Conservation (phyloP, 2,329 filamentous ascomycete genomes). For the Coniochaeta sp. region DNA sequence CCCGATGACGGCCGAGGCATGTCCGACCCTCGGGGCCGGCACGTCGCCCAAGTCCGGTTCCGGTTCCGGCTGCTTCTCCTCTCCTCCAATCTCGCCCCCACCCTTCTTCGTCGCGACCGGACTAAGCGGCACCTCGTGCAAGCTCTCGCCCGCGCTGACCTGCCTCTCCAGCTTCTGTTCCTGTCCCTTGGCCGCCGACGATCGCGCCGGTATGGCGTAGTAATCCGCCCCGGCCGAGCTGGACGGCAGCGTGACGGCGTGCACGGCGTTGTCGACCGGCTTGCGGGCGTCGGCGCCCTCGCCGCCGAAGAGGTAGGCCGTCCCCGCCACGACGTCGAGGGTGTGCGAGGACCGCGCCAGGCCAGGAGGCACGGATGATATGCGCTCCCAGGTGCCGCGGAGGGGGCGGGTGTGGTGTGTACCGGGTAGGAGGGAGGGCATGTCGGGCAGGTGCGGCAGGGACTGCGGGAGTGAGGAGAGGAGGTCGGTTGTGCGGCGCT, state of each 20-base stretch:
- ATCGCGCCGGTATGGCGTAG: constrained; percentile 43
- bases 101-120: constrained; percentile 12
- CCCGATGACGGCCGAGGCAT: constrained; percentile 62
- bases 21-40: constrained; percentile 64
- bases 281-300: constrained; percentile 52
- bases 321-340: constrained; percentile 50
- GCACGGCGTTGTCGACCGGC: constrained; percentile 65
- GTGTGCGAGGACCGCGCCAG: constrained; percentile 70
- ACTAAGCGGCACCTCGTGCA: constrained; percentile 28
- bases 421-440: constrained; percentile 3
- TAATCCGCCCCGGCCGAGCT: constrained; percentile 50
- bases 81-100: constrained; percentile 19
- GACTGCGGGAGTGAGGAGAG: constrained; percentile 42
- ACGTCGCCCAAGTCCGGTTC: constrained; percentile 28
- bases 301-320: constrained; percentile 66
- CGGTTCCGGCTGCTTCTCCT: constrained; percentile 1
- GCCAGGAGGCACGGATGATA: constrained; percentile 39
- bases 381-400: constrained; percentile 54
- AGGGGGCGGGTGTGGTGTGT: constrained; percentile 20
- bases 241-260: constrained; percentile 51
- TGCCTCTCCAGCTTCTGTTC: constrained; percentile 1
- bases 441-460: constrained; percentile 17
- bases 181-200: constrained; percentile 14
- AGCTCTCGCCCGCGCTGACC: neutral
- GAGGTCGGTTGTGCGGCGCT: constrained; percentile 48